These are phyloP conservation scores for Xylaria polymorpha DNA, from an alignment of 2,329 filamentous ascomycete genomes.

Conservation along the genomic window DNA sequence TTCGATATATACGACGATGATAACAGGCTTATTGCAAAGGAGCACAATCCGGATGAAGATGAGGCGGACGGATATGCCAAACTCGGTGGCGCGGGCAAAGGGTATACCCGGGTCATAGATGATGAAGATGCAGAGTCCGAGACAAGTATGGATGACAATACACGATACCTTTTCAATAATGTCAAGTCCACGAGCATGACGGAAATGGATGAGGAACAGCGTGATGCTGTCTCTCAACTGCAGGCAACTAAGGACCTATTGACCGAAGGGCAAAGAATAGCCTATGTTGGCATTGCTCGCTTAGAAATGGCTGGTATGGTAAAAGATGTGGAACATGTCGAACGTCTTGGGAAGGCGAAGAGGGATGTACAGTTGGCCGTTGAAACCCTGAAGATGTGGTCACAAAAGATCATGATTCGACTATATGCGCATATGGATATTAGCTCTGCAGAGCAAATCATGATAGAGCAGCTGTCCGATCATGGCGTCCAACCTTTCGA, in stretches of 20 bases:
- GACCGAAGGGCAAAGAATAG: slow-evolving; percentile 94
- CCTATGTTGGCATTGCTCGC: slow-evolving; percentile 91
- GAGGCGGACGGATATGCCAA: slow-evolving; percentile 76
- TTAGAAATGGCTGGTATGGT: slow-evolving; percentile 84
- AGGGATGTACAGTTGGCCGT: slow-evolving; percentile 76
- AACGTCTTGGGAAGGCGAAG: slow-evolving; percentile 72
- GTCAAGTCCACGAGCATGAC: slow-evolving; percentile 67
- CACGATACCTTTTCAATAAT: slow-evolving; percentile 90
- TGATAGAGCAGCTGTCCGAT: slow-evolving; percentile 96
- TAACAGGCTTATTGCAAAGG: slow-evolving; percentile 85
- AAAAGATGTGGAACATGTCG: slow-evolving; percentile 72
- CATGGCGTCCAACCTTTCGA: slow-evolving; percentile 90
- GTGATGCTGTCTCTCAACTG: slow-evolving; percentile 89
- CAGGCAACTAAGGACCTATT: slow-evolving; percentile 95
- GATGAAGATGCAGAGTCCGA: slow-evolving; percentile 95
- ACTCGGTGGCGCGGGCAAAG: slow-evolving; percentile 89
- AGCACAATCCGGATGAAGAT: slow-evolving; percentile 76
- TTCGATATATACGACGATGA: slow-evolving; percentile 98
- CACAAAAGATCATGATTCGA: slow-evolving; percentile 97
- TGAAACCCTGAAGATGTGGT: slow-evolving; percentile 93
- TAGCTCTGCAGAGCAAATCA: slow-evolving; percentile 88
- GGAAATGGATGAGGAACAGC: slow-evolving; percentile 81
- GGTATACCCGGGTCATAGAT: slow-evolving; percentile 93
- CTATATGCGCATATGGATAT: slow-evolving; percentile 98
- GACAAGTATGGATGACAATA: slow-evolving; percentile 97